Conservation (phyloP, 768 basidiomycete genomes). For the Mycena polygramma region DNA sequence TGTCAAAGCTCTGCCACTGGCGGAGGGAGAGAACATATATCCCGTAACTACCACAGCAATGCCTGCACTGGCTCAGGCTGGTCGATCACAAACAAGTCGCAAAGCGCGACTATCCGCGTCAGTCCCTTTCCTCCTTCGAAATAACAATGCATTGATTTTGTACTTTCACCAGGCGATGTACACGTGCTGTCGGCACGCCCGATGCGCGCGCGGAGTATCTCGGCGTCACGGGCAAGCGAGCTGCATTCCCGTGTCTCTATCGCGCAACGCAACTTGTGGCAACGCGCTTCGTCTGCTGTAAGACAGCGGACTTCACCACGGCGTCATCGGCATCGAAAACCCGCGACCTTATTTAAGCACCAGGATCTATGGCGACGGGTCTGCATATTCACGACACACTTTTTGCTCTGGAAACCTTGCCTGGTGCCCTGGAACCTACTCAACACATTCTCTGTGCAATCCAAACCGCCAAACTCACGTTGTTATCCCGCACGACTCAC, state of each 20-base stretch:
- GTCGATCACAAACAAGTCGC: constrained; percentile 26
- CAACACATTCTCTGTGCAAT: neutral
- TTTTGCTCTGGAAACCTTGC: neutral
- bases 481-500: neutral
- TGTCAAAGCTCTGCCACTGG: constrained; percentile 21
- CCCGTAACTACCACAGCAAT: constrained; percentile 38
- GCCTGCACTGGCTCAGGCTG: constrained; percentile 29
- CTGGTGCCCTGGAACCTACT: constrained; percentile 9
- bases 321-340: too few species aligned
- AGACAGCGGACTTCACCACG: too few species aligned
- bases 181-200: constrained; percentile 33
- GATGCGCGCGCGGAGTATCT: constrained; percentile 32
- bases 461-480: neutral
- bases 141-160: too few species aligned
- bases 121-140: neutral
- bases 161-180: constrained; percentile 21
- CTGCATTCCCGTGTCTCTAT: too few species aligned
- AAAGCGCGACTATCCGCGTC: constrained; percentile 37
- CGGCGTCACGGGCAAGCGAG: constrained; percentile 27
- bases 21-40: constrained; percentile 36
- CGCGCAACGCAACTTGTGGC: too few species aligned
- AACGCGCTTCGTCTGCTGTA: too few species aligned
- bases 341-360: too few species aligned
- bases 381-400: neutral
- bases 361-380: neutral